Base-by-base conservation (phyloP, 2,329 filamentous ascomycete species). In the Cercospora sp. region DNA sequence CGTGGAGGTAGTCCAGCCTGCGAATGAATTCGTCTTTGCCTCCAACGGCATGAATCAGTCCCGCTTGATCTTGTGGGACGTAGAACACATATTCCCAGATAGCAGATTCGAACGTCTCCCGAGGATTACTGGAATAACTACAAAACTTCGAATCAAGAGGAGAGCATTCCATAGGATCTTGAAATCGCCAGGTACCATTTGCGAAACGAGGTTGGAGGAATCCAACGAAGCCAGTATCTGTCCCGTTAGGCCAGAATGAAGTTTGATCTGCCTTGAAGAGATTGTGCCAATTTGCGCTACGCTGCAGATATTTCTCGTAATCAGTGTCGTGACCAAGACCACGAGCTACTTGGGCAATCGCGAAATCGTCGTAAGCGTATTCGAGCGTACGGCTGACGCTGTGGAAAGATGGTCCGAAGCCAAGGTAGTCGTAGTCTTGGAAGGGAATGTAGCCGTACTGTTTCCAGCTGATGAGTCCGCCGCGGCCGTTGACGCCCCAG, bases 381-480 rank as follows among this genome's bases (percentile, higher is more conserved):
- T 93, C 91, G 1, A 93, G 84, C 0, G 90, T 92, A 12, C 91
- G 84, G 45, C 64, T 0, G 89, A 93, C 84, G 68, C 85, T 89
- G 7, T 91, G 84, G 0, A 90, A 92, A 76, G 89, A 84, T 67
- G 92, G 87, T 0, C 90, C 90, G 0, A 87, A 87, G 0, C 90
- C 90, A 10, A 87, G 85, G 0, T 82, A 81, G 76, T 92, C 90
- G 39, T 65, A 72, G 55, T 72, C 70, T 57, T 72, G 67, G 65
- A 69, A 64, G 3, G 70, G 70, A 31, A 93, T 90, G 75, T 92
- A 93, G 1, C 87, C 86, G 0, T 91, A 82, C 0, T 72, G 77
- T 73, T 92, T 91, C 91, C 91, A 93, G 70, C 87, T 90, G 60
- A 86, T 82, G 5, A 93, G 81, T 0, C 90, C 90, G 2, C 91